Base-by-base conservation (phyloP, 2,329 filamentous ascomycete genomes). In the Trichoderma breve region DNA sequence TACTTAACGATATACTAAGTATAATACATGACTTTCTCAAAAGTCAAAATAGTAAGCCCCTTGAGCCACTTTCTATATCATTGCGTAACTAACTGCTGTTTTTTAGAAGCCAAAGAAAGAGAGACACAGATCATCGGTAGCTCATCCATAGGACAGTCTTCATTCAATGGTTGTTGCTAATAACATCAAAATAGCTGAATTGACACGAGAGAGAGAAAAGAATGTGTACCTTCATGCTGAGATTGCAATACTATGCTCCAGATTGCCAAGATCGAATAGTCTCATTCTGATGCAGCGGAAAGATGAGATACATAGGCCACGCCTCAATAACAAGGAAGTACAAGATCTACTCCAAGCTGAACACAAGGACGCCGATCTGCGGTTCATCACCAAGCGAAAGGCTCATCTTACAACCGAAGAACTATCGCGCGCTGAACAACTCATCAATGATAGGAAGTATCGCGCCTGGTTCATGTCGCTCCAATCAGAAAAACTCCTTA, bases 231-330 rank as follows among this genome's bases (percentile, higher is more conserved):
- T 51, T 21, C n/a, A 0, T 21, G n/a, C n/a, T 6, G 47, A 51
- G 47, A 24, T 1, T 24, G n/a, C 5, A 12, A 2, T 21, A 24
- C n/a, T 51, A 0, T n/a, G 47, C 47, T 24, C 47, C n/a, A 51
- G n/a, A 6, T 51, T 4, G 5, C 47, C n/a, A 14, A 51, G 47
- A 9, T 4, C n/a, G 3, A 51, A 6, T 24, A 11, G 18, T 47
- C 43, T 21, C 8, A 24, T 24, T 51, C 12, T 24, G n/a, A 21
- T 24, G 47, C 47, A 51, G 5, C n/a, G 12, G 11, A 0, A 21
- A 6, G n/a, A 21, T 21, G n/a, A 51, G 0, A 14, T 21, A 6
- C 2, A 0, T 21, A 12, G 4, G 9, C n/a, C 9, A 21, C 11
- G 3, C n/a, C n/a, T 51, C 47, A 21, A 14, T 24, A 2, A 24